These are phyloP conservation scores for Mortierella sp. DNA, from an alignment of 371 early-diverging fungal species.

Conservation along the genomic window DNA sequence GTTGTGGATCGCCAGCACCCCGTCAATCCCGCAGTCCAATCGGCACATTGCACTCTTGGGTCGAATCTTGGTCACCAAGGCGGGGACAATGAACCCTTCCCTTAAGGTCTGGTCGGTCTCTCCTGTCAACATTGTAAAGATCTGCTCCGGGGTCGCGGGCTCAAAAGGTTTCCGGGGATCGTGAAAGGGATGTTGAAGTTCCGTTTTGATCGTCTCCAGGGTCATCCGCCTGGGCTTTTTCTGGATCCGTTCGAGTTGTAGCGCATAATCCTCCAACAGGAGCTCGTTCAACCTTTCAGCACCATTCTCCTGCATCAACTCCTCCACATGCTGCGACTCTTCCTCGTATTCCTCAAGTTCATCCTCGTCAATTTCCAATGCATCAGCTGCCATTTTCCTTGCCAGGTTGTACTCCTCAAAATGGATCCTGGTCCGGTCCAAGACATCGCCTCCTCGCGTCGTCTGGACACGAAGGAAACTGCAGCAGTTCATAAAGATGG, in stretches of 20 bases:
- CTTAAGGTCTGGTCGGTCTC: conserved; percentile 80
- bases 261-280: conserved; percentile 92
- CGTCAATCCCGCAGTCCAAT: conserved; percentile 89
- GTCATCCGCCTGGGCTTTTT: conserved; percentile 83
- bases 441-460: conserved; percentile 74
- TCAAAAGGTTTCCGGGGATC: conserved; percentile 81
- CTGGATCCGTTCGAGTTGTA: conserved; percentile 81
- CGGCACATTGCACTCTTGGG: conserved; percentile 83
- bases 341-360: conserved; percentile 75
- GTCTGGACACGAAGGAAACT: conserved; percentile 88
- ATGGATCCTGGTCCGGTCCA: conserved; percentile 97
- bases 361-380: conserved; percentile 93
- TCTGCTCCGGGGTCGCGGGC: conserved; percentile 69
- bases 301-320: conserved; percentile 81
- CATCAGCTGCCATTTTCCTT: conserved; percentile 97
- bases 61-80: conserved; percentile 70
- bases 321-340: conserved; percentile 81
- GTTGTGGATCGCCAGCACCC: conserved; percentile 77
- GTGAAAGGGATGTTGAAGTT: conserved; percentile 86
- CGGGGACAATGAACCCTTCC: conserved; percentile 76
- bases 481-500: conserved; percentile 94
- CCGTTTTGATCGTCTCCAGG: conserved; percentile 88
- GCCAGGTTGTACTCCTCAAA: conserved; percentile 96
- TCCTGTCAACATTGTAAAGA: conserved; percentile 92
- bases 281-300: conserved; percentile 88